Evolutionary conservation across 306 rosid species (phyloP).

Genomic region (Pyrus bretschneideri): DNA sequence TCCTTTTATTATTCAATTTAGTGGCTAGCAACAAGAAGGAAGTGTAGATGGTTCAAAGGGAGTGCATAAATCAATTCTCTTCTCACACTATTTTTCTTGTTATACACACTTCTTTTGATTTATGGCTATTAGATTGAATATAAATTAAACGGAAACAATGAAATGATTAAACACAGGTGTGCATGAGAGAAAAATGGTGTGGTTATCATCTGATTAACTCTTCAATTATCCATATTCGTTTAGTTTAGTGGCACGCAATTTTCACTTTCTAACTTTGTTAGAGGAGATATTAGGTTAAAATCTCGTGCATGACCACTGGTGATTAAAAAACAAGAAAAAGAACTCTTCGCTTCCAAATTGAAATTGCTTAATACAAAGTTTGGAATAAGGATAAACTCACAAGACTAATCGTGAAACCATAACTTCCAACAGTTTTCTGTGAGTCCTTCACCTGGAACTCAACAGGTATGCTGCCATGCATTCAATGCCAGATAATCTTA

Average conservation of each 20-base stretch:
- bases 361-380: not conserved
- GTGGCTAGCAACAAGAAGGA: not conserved
- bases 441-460: not conserved
- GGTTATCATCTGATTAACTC: not conserved
- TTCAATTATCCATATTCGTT: not conserved
- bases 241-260: too few species aligned
- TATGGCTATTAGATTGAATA: not conserved
- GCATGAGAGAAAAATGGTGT: not conserved
- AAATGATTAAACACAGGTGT: not conserved
- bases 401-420: not conserved
- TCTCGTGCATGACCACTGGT: too few species aligned
- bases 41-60: too few species aligned
- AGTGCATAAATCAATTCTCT: too few species aligned
- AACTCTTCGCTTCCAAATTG: not conserved
- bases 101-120: not conserved
- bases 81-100: too few species aligned
- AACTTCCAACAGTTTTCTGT: not conserved
- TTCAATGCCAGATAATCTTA: not conserved
- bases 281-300: too few species aligned
- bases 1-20: not conserved
- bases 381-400: not conserved
- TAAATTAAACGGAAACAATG: not conserved
- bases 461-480: not conserved
- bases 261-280: not conserved
- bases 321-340: not conserved